Conservation (phyloP, 305 asterid genomes). For the Caryopteris hybrid region DNA sequence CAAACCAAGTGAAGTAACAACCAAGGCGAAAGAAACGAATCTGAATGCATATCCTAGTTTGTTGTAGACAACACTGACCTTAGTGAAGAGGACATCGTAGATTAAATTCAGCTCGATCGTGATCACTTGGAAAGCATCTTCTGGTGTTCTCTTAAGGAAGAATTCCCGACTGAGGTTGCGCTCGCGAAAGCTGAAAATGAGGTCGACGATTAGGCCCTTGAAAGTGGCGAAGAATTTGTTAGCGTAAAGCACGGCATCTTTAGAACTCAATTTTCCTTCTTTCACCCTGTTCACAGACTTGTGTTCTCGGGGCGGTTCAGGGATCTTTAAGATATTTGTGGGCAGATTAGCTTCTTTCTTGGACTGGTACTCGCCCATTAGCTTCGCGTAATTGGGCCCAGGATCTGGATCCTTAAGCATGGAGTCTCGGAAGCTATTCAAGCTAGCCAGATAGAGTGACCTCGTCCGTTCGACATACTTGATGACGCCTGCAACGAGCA, state of each 20-base stretch:
- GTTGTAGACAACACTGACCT: constrained; percentile 33
- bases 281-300: constrained; percentile 24
- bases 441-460: constrained; percentile 28
- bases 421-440: constrained; percentile 15
- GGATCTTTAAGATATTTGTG: constrained; percentile 19
- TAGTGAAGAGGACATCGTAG: constrained; percentile 48
- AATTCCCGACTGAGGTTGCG: constrained; percentile 34
- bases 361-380: constrained; percentile 43
- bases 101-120: constrained; percentile 52
- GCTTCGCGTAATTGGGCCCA: constrained; percentile 49
- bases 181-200: constrained; percentile 40
- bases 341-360: constrained; percentile 37
- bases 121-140: constrained; percentile 42
- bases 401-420: constrained; percentile 26
- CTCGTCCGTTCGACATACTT: constrained; percentile 43
- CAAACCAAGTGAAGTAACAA: constrained; percentile 31
- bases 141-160: constrained; percentile 27
- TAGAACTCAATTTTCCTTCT: constrained; percentile 5
- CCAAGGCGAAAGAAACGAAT: constrained; percentile 23
- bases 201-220: constrained; percentile 54
- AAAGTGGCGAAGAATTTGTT: constrained; percentile 33
- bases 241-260: constrained; percentile 37
- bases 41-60: constrained; percentile 18
- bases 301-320: constrained; percentile 14
- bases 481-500: constrained; percentile 41